Percentiles rank a stretch among this genome's conserved stretches.
Evolutionary conservation across 2,329 filamentous ascomycete genomes (phyloP).

Genomic region (Geosmithia flava): DNA sequence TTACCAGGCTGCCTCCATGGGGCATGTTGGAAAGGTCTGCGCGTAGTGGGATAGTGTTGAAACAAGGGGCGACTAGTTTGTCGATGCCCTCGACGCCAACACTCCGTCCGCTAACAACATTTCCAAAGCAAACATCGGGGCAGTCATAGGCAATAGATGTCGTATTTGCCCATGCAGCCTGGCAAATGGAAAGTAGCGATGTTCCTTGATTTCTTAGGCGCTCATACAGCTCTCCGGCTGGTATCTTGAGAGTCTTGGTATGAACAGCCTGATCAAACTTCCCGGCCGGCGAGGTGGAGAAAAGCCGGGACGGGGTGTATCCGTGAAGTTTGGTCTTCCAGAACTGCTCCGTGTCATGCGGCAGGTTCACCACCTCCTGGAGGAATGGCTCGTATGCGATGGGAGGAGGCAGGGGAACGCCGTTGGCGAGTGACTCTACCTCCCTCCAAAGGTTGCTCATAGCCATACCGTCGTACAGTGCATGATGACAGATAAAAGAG

Average conservation of each 20-base stretch:
- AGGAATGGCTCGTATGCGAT: conserved; percentile 54
- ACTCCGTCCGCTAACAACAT: conserved; percentile 68
- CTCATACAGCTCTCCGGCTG: conserved; percentile 32
- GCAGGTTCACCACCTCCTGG: conserved; percentile 36
- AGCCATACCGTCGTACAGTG: conserved; percentile 75
- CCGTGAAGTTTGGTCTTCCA: conserved; percentile 48
- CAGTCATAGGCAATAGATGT: conserved; percentile 42
- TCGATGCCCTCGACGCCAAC: conserved; percentile 54
- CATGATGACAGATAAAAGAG: conserved; percentile 58
- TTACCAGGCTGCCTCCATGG: conserved; percentile 28
- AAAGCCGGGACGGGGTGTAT: conserved; percentile 24
- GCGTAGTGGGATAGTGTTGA: conserved; percentile 75
- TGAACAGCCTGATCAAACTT: conserved; percentile 15
- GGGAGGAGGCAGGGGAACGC: conserved; percentile 29
- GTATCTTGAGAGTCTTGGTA: conserved; percentile 14
- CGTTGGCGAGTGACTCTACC: conserved; percentile 46
- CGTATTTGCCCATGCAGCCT: conserved; percentile 60
- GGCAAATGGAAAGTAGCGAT: conserved; percentile 54
- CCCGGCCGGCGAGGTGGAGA: conserved; percentile 8
- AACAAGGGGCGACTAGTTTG: conserved; percentile 73
- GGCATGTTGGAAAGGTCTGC: conserved; percentile 29
- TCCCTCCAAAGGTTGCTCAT: conserved; percentile 59
- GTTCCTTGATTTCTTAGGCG: conserved; percentile 39
- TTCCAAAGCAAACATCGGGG: conserved; percentile 73
- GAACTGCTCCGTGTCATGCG: conserved; percentile 42